These are phyloP conservation scores for Primulina tabacum DNA, from an alignment of 257 asterid species.

Conservation along the genomic window DNA sequence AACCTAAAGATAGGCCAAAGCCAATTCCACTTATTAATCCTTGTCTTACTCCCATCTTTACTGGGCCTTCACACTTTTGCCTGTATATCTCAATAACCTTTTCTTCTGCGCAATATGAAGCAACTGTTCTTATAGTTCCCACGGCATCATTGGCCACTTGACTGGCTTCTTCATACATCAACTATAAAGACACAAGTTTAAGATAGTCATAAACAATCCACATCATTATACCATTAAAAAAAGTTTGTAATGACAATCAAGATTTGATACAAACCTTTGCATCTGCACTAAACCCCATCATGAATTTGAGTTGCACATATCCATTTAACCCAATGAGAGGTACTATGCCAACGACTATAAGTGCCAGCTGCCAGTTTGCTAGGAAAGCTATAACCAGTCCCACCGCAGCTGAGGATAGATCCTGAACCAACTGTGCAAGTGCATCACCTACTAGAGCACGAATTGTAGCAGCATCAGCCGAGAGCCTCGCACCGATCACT, in stretches of 20 bases:
- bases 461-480: no score
- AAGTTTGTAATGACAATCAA: not conserved
- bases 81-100: conserved; percentile 51
- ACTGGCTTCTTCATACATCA: conserved; percentile 71
- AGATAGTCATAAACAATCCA: not conserved
- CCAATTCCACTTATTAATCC: conserved; percentile 57
- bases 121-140: conserved; percentile 66
- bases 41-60: conserved; percentile 37
- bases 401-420: conserved; percentile 51
- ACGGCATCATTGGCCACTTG: conserved; percentile 67
- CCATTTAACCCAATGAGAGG: conserved; percentile 71
- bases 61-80: conserved; percentile 51
- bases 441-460: no score
- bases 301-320: conserved; percentile 52
- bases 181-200: conserved; percentile 29
- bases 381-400: conserved; percentile 65
- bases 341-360: conserved; percentile 60
- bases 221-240: not conserved
- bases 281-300: conserved; percentile 76
- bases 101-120: conserved; percentile 63
- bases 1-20: conserved; percentile 45
- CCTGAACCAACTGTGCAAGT: conserved; percentile 48
- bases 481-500: conserved; percentile 42
- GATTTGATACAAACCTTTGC: conserved; percentile 52
- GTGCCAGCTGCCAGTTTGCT: conserved; percentile 79